A percentile compares a stretch with the other conserved stretches of the same genome.
phyloP scores from a whole-genome alignment of 306 rosid species.

The Bauhinia variegata region DNA sequence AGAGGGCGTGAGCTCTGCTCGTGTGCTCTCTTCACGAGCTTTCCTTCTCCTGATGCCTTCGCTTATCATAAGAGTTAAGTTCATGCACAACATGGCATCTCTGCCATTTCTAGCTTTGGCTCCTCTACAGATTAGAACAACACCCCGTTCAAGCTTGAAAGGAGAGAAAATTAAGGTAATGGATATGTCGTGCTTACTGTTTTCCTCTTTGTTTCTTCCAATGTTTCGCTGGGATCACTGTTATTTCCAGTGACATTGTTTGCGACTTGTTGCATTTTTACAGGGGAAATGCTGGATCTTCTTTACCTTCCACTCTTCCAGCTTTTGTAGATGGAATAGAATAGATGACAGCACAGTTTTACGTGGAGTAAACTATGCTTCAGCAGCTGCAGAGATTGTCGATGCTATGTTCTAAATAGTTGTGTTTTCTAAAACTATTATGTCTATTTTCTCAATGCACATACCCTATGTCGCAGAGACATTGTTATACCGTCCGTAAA shows the following conservation, averaged over 20 bases:
- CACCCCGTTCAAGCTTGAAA: neutral
- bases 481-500: conserved; percentile 26
- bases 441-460: neutral
- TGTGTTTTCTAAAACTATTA: neutral
- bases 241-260: conserved; percentile 27
- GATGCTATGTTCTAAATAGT: conserved; percentile 12
- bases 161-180: neutral
- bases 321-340: conserved; percentile 28
- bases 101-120: neutral
- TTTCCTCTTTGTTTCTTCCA: conserved; percentile 6
- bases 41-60: no score
- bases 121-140: conserved; percentile 2
- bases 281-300: conserved; percentile 41
- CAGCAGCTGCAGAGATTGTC: conserved; percentile 42
- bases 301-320: conserved; percentile 46
- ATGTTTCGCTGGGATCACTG: conserved; percentile 8
- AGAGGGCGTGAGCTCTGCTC: no score
- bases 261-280: neutral
- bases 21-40: no score
- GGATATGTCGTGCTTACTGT: conserved; percentile 14
- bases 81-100: neutral
- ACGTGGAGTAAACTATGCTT: conserved; percentile 48
- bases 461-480: conserved; percentile 36
- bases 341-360: conserved; percentile 2
- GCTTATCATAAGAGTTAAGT: no score